These are phyloP conservation scores for Xylaria sp. DNA, from an alignment of 2,329 filamentous ascomycete species.

Conservation along the genomic window DNA sequence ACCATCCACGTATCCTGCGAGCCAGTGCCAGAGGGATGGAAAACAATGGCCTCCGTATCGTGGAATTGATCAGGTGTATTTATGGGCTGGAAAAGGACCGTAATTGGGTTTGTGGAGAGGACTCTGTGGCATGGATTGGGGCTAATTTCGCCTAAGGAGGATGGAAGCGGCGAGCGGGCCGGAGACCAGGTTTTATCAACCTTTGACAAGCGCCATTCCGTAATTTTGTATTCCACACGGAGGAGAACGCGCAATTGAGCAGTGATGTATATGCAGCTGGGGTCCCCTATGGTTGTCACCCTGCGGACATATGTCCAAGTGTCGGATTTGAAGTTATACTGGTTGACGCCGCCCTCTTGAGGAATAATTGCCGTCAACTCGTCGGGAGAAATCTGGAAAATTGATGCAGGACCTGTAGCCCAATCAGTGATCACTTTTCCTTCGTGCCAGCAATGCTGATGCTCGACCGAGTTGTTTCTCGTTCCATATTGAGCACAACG, in stretches of 20 bases:
- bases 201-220: accelerated
- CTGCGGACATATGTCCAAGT: not conserved
- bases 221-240: not conserved
- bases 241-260: not conserved
- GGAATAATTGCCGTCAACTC: not conserved
- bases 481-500: slow-evolving; percentile 1
- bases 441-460: not conserved
- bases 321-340: not conserved
- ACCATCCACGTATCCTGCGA: slow-evolving; percentile 4
- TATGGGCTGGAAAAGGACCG: not conserved
- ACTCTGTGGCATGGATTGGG: not conserved
- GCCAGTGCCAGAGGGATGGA: not conserved
- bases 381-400: not conserved
- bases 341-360: not conserved
- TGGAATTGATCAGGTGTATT: not conserved
- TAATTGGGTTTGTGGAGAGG: not conserved
- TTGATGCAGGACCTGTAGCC: not conserved
- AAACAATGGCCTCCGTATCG: not conserved
- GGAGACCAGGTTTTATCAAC: not conserved
- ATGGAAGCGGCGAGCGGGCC: not conserved
- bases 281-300: not conserved
- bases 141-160: not conserved
- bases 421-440: not conserved
- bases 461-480: not conserved
- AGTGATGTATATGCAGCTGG: not conserved